phyloP scores from a whole-genome alignment of 2,329 filamentous ascomycete species.

The Aspergillus sp. region DNA sequence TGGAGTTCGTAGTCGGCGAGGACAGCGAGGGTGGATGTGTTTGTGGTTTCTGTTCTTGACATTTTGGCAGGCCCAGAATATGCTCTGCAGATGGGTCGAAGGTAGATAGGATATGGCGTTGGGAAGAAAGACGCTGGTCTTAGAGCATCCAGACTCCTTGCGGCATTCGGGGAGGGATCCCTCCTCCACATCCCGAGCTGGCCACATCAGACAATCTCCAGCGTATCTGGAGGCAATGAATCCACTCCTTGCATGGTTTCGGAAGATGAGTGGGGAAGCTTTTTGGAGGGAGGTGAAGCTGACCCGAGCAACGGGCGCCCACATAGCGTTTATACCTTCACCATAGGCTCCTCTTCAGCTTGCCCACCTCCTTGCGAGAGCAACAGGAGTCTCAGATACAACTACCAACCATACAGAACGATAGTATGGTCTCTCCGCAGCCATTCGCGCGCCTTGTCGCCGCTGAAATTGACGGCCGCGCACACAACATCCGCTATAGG shows the following conservation, averaged over 20 bases:
- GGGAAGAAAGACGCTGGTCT: not conserved
- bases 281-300: too few species aligned
- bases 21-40: slow-evolving; percentile 20
- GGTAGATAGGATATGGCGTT: not conserved
- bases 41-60: slow-evolving; percentile 6
- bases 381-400: too few species aligned
- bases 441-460: slow-evolving; percentile 30
- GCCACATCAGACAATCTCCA: not conserved
- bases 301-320: too few species aligned
- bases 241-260: not conserved
- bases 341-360: not conserved
- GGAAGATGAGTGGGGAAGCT: too few species aligned
- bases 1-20: slow-evolving; percentile 30
- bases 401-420: not conserved
- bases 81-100: not conserved
- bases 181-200: slow-evolving; percentile 27
- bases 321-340: too few species aligned
- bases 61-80: slow-evolving; percentile 16
- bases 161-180: not conserved
- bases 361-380: not conserved
- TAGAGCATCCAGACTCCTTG: not conserved
- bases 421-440: slow-evolving; percentile 12
- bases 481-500: slow-evolving; percentile 39
- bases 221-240: not conserved
- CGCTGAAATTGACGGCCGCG: slow-evolving; percentile 41